These are phyloP conservation scores for Naganishia randhawae DNA, from an alignment of 768 basidiomycete genomes.

Conservation along the genomic window DNA sequence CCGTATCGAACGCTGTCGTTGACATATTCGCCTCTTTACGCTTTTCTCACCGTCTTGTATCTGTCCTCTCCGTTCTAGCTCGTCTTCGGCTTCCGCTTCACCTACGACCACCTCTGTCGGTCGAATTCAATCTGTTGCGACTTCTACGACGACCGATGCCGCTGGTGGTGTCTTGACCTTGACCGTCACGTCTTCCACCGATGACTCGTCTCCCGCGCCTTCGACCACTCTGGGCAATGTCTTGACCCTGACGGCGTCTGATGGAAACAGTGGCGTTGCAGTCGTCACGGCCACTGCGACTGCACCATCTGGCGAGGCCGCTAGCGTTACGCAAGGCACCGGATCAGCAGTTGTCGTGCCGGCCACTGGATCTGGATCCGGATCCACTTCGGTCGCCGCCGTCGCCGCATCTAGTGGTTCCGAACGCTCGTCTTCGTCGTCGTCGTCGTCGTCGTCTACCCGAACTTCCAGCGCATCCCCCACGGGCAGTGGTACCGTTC, in stretches of 20 bases:
- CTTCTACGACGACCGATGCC: slow-evolving; percentile 11
- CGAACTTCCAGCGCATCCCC: not conserved
- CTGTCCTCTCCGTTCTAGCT: slow-evolving; percentile 15
- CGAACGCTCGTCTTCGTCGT: not conserved
- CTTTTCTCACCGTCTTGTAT: slow-evolving; percentile 3
- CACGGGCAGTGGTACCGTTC: not conserved
- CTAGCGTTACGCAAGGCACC: not conserved
- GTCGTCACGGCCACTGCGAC: slow-evolving; percentile 12
- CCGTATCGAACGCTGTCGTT: not conserved
- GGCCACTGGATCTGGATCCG: not conserved
- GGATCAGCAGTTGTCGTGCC: not conserved
- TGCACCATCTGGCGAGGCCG: not conserved
- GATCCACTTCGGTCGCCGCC: not conserved
- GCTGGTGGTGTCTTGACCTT: slow-evolving; percentile 9
- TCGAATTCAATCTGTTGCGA: not conserved
- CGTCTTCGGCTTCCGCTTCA: slow-evolving; percentile 2
- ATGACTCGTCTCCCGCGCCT: not conserved
- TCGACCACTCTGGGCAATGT: slow-evolving; percentile 9
- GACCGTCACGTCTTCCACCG: slow-evolving; percentile 4
- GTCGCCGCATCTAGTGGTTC: not conserved
- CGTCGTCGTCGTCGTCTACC: not conserved
- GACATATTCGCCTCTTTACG: not conserved
- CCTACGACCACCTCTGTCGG: not conserved
- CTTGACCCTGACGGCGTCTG: slow-evolving; percentile 15
- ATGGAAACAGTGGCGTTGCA: slow-evolving; percentile 13